Evolutionary conservation across 345 rosid species (phyloP).

Genomic region (Corchorus olitorius): DNA sequence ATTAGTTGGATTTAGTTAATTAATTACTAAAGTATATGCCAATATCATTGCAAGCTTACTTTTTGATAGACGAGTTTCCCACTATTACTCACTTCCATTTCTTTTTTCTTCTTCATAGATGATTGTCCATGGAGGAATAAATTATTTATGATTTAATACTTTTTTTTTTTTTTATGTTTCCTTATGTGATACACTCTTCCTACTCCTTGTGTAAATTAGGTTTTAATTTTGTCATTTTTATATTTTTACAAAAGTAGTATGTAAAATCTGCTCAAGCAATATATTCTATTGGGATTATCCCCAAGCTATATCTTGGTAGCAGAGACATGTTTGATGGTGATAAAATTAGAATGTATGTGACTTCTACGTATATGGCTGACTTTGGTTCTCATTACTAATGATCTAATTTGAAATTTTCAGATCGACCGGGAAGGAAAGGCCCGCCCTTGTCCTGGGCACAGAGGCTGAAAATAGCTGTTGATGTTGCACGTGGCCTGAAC

Average conservation of each 20-base stretch:
- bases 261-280: not conserved
- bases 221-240: not conserved
- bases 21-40: not conserved
- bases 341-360: not conserved
- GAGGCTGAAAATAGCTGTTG: constrained; percentile 88
- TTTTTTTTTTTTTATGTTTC: not conserved
- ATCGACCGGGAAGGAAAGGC: constrained; percentile 94
- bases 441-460: constrained; percentile 81
- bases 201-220: not conserved
- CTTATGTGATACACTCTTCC: not conserved
- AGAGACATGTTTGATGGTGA: not conserved
- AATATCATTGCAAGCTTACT: not conserved
- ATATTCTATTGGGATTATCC: not conserved
- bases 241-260: not conserved
- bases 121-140: not conserved
- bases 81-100: not conserved
- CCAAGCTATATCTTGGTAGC: not conserved
- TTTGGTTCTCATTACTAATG: constrained; percentile 18
- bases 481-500: constrained; percentile 98
- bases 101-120: not conserved
- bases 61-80: not conserved
- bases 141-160: not conserved
- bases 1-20: not conserved
- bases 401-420: constrained; percentile 37
- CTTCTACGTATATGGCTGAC: not conserved